A percentile compares a stretch with the other conserved stretches of the same genome.
Conservation (phyloP, 2,329 filamentous ascomycete species). For the Microcyclospora pomicola region DNA sequence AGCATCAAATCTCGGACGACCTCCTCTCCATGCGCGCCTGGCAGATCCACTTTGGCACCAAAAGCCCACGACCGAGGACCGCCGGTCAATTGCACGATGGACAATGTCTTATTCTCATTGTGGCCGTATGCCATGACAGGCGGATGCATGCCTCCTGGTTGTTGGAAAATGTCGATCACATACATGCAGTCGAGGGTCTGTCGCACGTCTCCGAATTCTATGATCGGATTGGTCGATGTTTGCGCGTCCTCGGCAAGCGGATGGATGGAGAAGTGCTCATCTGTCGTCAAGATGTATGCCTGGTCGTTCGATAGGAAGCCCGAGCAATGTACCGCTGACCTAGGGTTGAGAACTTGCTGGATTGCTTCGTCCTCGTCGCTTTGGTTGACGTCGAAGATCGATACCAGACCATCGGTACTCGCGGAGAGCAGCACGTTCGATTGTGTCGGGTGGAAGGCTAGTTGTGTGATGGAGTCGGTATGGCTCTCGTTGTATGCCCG, state of each 20-base stretch:
- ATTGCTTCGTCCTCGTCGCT: conserved; percentile 65
- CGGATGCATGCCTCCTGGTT: conserved; percentile 8
- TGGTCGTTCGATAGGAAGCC: conserved; percentile 53
- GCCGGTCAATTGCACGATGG: conserved; percentile 13
- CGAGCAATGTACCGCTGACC: conserved; percentile 59
- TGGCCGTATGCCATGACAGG: conserved; percentile 20
- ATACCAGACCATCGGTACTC: conserved; percentile 67
- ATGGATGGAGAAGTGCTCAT: conserved; percentile 65
- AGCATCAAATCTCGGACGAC: conserved; percentile 34
- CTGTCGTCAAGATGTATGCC: conserved; percentile 61
- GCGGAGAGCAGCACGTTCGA: conserved; percentile 55
- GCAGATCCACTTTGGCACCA: conserved; percentile 19
- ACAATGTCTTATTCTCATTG: conserved; percentile 16
- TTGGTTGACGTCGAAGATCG: conserved; percentile 58
- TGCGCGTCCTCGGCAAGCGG: conserved; percentile 38
- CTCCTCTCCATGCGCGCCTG: conserved; percentile 35
- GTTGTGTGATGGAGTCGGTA: conserved; percentile 46
- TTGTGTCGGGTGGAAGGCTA: conserved; percentile 32
- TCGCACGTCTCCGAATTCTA: conserved; percentile 57
- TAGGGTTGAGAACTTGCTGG: conserved; percentile 65
- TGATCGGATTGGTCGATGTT: conserved; percentile 19
- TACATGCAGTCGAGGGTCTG: conserved; percentile 57
- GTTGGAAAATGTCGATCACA: conserved; percentile 51
- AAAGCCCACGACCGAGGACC: conserved; percentile 15
- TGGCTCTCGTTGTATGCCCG: conserved; percentile 33